phyloP scores from a whole-genome alignment of 768 basidiomycete species.

The Leccinum sublutescens region DNA sequence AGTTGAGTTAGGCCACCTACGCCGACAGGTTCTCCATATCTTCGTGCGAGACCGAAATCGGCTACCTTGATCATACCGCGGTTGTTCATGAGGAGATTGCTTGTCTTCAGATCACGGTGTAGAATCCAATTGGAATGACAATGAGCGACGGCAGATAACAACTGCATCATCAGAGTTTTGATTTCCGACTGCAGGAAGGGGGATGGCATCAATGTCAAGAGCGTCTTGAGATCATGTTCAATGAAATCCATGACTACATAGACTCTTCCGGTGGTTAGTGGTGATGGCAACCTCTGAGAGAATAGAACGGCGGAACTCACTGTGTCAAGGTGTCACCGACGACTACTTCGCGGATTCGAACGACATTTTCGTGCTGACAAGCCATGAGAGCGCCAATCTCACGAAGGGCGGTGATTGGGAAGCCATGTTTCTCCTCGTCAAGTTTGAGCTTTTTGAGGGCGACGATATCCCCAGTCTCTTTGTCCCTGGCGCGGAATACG shows the following conservation, averaged over 20 bases:
- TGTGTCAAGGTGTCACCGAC: slow-evolving; percentile 98
- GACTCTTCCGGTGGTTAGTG: slow-evolving; percentile 54
- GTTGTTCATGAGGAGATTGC: slow-evolving; percentile 98
- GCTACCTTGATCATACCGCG: slow-evolving; percentile 98
- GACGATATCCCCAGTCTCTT: slow-evolving; percentile 92
- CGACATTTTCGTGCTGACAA: slow-evolving; percentile 93
- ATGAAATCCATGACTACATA: slow-evolving; percentile 99
- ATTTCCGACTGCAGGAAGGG: slow-evolving; percentile 98
- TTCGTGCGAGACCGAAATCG: slow-evolving; percentile 93
- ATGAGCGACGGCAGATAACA: slow-evolving; percentile 88
- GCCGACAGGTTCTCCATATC: slow-evolving; percentile 95
- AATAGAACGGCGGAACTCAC: slow-evolving; percentile 55
- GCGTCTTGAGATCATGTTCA: slow-evolving; percentile 97
- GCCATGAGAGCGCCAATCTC: slow-evolving; percentile 97
- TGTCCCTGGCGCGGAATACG: slow-evolving; percentile 95
- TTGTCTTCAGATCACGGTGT: slow-evolving; percentile 96
- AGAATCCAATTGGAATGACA: slow-evolving; percentile 98
- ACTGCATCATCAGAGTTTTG: slow-evolving; percentile 93
- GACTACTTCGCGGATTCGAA: slow-evolving; percentile 94
- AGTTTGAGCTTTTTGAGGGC: slow-evolving; percentile 97
- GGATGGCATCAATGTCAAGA: slow-evolving; percentile 91
- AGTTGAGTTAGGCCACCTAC: slow-evolving; percentile 97
- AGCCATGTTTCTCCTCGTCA: slow-evolving; percentile 98
- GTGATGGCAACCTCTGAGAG: slow-evolving; percentile 7
- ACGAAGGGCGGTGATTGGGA: slow-evolving; percentile 93